Base-by-base conservation (phyloP, 768 basidiomycete species). In the Russula sp. region DNA sequence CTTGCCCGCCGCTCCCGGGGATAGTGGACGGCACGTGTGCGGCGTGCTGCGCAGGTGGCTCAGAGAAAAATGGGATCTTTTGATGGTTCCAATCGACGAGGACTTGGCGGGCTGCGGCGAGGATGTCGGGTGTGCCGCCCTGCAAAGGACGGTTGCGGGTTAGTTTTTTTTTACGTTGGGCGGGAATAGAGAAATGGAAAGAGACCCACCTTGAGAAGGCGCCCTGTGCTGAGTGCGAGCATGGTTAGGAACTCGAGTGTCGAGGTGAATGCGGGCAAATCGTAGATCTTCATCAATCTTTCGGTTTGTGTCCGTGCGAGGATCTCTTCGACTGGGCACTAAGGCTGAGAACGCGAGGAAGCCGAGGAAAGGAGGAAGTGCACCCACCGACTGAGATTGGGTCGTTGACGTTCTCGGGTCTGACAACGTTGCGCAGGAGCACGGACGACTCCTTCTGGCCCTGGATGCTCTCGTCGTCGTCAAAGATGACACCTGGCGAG, bases 401-500 rank as follows among this genome's bases (percentile, higher is more conserved):
- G 76, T 99, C 96, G 42, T 89, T 86, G 2, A 98, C 81, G 66
- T 94, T 86, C 72, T 97, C 96, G 2, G 94, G 89, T 72, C 87
- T 94, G 64, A 96, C 80, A 37, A 94, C 92, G 69, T 97, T 97
- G 22, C 93, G 78, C 9, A 97, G 78, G 35, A 97, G 78, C 14
- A 95, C 78, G 68, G 85, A 87, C 4, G 74, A 76, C 57, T 74
- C 78, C 34, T 71, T 73, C 31, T 62, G 60, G 27, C 79, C 78
- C 59, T 83, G 85, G 27, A 73, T 76, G 4, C 51, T 54, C 53
- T 85, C 81, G 61, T 89, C 85, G 60, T 93, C 91, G 64, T 94
- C 92, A 68, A 97, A 92, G 2, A 99, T 90, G n/a, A 98, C 94
- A 64, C 96, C 97, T 0, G 97, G 96, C 42, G 94, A 98, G 74